Base-by-base conservation (phyloP, 2,329 filamentous ascomycete genomes). In the Knoxdaviesia proteae region DNA sequence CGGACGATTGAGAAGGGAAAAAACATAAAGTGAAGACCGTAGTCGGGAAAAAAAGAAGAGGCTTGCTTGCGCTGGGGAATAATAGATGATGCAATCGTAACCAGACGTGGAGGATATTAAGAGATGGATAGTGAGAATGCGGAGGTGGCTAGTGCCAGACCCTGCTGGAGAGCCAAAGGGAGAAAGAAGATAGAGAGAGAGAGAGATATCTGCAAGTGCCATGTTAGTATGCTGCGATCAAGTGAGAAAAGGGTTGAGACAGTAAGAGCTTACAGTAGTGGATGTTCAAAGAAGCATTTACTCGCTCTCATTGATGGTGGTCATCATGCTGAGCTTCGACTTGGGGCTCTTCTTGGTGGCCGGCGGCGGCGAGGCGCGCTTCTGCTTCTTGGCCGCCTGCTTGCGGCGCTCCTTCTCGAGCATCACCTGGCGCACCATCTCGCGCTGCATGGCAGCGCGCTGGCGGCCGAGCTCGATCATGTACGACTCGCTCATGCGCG, bases 341-440 rank as follows among this genome's bases (percentile, higher is more conserved):
- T 65, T 68, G 51, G 60, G 55, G 49, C 58, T 60, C 55, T 67
- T 69, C 61, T 70, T 74, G 54, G 61, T 60, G 48, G 56, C 20
- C 20, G 20, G 20, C 20, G 20, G 20, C 20, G 20, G 20, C 53
- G 40, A 56, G 54, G 47, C 55, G 45, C 55, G 54, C 42, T 52
- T 51, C 46, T 58, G 56, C 51, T 60, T 59, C 52, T 58, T 61
- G 34, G 60, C 57, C 11, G 53, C 52, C 48, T 62, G 59, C 47
- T 63, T 61, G 36, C 69, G 61, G 43, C 62, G 60, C 58, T 74
- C 69, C 65, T 71, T 71, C 61, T 74, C 70, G 49, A 52, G 54
- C 48, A 67, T 54, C 40, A 71, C 52, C 49, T 65, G 61, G 48
- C 65, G 61, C 48, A 71, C 53, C 40, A 64, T 63, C 57, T 74